Evolutionary conservation across 805 yeast species (phyloP), one percentile per base, ranked within the genome.

Genomic region (Starmerella sp.): DNA sequence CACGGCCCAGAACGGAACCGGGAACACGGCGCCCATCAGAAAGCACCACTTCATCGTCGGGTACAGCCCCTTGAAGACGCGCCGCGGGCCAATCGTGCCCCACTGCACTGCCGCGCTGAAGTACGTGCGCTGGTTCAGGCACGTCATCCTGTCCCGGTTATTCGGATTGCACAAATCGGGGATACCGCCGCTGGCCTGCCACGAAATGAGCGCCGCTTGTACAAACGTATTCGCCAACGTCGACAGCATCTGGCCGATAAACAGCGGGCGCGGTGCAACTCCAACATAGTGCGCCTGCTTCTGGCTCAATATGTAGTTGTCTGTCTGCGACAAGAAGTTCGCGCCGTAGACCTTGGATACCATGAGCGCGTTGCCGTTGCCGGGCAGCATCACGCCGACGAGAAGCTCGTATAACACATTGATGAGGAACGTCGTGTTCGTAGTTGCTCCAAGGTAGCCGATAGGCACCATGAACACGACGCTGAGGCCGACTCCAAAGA

Each of bases 41-140:
- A 83, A 83, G 57, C 83, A 76, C 76, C 79, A 82, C 64, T 78
- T 77, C 59, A 83, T 67, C 6, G 75, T 70, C 2, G 87, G 86
- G 62, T 83, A 83, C 9, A 82, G 63, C 0, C 77, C 78, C 54
- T 74, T 69, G 47, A 70, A 67, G 15, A 68, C 62, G 9, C 69
- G 63, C n/a, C 71, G 69, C 0, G 80, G 80, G 0, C 78, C 77
- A 59, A 75, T 67, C n/a, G 73, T 73, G 58, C 78, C 78, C 69
- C 69, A 66, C 38, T 63, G 54, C 28, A 66, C 63, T 7, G 80
- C 76, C 11, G 82, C 72, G 54, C 74, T 75, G 60, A 76, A 79
- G 60, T 66, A 77, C 0, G 82, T 70, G 38, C 65, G 64, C 38
- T 68, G 72, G 43, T 67, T 66, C 49, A 61, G 68, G 49, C 73